A percentile compares a stretch with the other conserved stretches of the same genome.
phyloP scores from a whole-genome alignment of 306 rosid species.

The Prunus persica region DNA sequence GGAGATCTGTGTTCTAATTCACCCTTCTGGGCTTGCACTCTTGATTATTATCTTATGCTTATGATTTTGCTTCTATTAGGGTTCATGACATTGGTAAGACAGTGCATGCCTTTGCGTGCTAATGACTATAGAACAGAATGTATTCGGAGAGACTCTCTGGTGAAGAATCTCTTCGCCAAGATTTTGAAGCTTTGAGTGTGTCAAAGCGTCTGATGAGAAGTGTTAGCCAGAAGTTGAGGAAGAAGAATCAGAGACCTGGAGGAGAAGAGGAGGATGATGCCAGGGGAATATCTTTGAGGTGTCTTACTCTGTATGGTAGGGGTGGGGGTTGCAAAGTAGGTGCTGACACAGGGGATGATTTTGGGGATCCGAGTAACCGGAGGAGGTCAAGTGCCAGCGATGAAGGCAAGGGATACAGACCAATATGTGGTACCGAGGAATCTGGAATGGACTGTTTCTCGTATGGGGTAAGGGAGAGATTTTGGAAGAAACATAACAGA shows the following conservation, averaged over 20 bases:
- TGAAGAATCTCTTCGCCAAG: conserved; percentile 57
- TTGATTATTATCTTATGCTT: conserved; percentile 11
- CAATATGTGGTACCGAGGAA: conserved; percentile 67
- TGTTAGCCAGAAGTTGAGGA: conserved; percentile 85
- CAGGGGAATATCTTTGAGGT: conserved; percentile 68
- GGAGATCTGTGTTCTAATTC: background rate
- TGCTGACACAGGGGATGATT: conserved; percentile 85
- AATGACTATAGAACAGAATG: conserved; percentile 50
- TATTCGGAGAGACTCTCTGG: conserved; percentile 49
- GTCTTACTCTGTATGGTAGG: conserved; percentile 71
- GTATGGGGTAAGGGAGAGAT: conserved; percentile 79
- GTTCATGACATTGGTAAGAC: conserved; percentile 16
- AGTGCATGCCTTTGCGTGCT: conserved; percentile 24
- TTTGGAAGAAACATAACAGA: conserved; percentile 70
- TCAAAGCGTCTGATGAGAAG: conserved; percentile 84
- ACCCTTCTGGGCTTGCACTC: background rate
- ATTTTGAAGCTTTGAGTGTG: conserved; percentile 68
- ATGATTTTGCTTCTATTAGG: conserved; percentile 26
- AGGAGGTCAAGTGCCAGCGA: conserved; percentile 92
- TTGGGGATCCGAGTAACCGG: conserved; percentile 66
- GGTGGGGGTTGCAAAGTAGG: conserved; percentile 99
- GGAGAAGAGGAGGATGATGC: conserved; percentile 61
- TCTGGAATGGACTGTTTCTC: conserved; percentile 83
- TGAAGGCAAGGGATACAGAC: conserved; percentile 77
- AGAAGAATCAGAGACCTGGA: conserved; percentile 50